Evolutionary conservation across 139 green algal genomes (phyloP).

Genomic region (Microglena sp.): DNA sequence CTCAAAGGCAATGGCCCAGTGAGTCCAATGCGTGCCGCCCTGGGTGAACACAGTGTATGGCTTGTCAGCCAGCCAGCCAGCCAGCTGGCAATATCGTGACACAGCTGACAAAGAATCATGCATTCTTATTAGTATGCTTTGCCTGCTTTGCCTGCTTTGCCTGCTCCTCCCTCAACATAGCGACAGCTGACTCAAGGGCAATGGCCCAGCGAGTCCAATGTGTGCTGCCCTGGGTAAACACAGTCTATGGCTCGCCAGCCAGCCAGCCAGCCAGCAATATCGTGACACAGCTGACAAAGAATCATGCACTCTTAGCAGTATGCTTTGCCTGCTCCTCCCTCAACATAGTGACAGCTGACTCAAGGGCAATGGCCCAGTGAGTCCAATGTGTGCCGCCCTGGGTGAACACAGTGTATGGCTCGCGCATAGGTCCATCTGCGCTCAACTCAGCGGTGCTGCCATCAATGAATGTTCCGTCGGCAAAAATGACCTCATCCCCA

Average conservation of each 20-base stretch:
- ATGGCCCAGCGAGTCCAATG: slow-evolving; percentile 88
- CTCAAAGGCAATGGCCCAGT: slow-evolving; percentile 74
- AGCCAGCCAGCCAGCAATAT: slow-evolving; percentile 87
- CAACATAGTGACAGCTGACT: slow-evolving; percentile 35
- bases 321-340: not conserved
- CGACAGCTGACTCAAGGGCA: slow-evolving; percentile 47
- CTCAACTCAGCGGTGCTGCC: slow-evolving; percentile 83
- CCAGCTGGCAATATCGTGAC: slow-evolving; percentile 86
- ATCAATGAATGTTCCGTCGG: slow-evolving; percentile 93
- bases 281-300: slow-evolving; percentile 85
- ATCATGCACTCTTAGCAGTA: too few relatives aligned
- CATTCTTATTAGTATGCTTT: too few relatives aligned
- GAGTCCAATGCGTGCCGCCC: slow-evolving; percentile 84
- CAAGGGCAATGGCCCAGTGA: slow-evolving; percentile 72
- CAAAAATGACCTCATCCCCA: slow-evolving; percentile 86
- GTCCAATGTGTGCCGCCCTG: slow-evolving; percentile 86
- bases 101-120: slow-evolving; percentile 88
- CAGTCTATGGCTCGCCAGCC: slow-evolving; percentile 75
- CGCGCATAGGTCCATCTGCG: slow-evolving; percentile 83
- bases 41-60: slow-evolving; percentile 87
- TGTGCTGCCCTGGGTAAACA: slow-evolving; percentile 82
- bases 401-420: slow-evolving; percentile 83
- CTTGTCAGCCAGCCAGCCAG: slow-evolving; percentile 73
- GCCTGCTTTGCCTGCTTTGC: too few relatives aligned
- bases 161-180: slow-evolving; percentile 14